Percentiles rank a stretch among this genome's conserved stretches.
These are phyloP conservation scores for Dioscorea zingiberensis DNA, from an alignment of 106 monocot species.

Conservation along the genomic window DNA sequence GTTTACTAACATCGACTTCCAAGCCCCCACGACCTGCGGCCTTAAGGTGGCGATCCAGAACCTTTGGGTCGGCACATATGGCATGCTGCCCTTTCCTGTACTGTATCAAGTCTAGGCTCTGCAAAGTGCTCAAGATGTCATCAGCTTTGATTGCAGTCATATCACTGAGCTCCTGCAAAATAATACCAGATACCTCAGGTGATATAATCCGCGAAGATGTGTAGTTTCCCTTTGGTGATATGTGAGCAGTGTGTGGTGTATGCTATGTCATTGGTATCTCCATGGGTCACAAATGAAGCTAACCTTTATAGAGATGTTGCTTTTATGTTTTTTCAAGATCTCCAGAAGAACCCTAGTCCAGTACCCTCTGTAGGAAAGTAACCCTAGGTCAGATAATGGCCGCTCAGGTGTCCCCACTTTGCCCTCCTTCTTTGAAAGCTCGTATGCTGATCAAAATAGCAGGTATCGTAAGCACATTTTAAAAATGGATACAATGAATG, in stretches of 20 bases:
- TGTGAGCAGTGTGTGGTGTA: no score
- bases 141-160: constrained; percentile 95
- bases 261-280: no score
- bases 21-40: constrained; percentile 87
- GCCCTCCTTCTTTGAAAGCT: constrained; percentile 98
- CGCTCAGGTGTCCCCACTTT: constrained; percentile 96
- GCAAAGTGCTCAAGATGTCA: constrained; percentile 78
- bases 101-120: constrained; percentile 84
- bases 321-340: constrained; percentile 91
- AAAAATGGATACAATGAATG: no score
- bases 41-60: constrained; percentile 94
- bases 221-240: no score
- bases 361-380: constrained; percentile 88
- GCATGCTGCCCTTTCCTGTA: constrained; percentile 95
- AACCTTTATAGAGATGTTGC: constrained; percentile 98
- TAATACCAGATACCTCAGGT: not conserved
- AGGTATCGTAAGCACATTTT: no score
- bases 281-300: not conserved
- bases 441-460: constrained; percentile 57
- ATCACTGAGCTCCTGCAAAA: constrained; percentile 81
- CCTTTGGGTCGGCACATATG: constrained; percentile 92
- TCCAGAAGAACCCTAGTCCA: constrained; percentile 97
- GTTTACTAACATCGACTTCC: constrained; percentile 83
- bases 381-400: constrained; percentile 91
- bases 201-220: no score